phyloP scores from a whole-genome alignment of 345 rosid species.

The Murraya koenigii region DNA sequence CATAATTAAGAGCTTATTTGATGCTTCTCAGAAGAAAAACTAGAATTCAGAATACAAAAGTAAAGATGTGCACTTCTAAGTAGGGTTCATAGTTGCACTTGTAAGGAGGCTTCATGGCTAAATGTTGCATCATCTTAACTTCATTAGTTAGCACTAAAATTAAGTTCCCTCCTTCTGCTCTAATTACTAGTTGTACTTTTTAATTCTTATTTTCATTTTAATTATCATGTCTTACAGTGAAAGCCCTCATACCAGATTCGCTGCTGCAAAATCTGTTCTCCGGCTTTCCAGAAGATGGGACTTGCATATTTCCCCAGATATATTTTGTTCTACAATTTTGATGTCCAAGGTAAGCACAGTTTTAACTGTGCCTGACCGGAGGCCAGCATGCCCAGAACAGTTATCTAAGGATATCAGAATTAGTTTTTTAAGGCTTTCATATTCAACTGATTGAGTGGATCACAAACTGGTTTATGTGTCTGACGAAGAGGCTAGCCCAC shows the following conservation, averaged over 20 bases:
- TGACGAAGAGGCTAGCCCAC: too few relatives aligned
- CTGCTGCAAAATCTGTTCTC: conserved; percentile 87
- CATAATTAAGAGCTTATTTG: not conserved
- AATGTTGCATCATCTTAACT: not conserved
- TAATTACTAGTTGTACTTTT: not conserved
- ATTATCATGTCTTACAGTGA: conserved; percentile 45
- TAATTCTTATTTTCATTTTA: conserved; percentile 4
- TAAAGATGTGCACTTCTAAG: not conserved
- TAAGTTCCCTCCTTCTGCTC: not conserved
- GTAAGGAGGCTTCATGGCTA: not conserved
- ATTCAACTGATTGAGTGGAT: not conserved
- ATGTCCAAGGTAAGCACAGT: conserved; percentile 57
- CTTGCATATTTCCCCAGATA: conserved; percentile 70
- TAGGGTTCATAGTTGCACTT: not conserved
- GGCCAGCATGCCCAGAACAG: not conserved
- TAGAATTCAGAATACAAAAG: not conserved
- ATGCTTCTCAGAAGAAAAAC: not conserved
- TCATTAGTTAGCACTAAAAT: not conserved
- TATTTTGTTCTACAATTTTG: conserved; percentile 56
- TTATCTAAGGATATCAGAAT: not conserved
- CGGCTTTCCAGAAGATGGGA: conserved; percentile 91
- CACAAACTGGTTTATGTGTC: too few relatives aligned
- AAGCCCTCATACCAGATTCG: conserved; percentile 52
- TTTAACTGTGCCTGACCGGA: conserved; percentile 15
- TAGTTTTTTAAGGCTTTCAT: not conserved